Evolutionary conservation across 106 monocot genomes (phyloP).

Genomic region (Phalaenopsis aphrodite): DNA sequence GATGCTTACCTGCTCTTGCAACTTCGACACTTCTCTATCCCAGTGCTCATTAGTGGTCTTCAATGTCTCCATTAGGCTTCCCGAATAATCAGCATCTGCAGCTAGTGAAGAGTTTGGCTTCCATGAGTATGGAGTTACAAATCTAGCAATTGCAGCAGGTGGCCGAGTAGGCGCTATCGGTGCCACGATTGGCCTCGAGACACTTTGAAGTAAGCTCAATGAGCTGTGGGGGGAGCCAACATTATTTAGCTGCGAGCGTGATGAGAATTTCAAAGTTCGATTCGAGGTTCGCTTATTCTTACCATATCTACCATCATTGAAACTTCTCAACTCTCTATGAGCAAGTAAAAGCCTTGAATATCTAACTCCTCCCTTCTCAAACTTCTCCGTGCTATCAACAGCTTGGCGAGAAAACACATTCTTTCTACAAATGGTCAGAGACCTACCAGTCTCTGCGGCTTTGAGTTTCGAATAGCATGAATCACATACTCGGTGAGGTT

Average conservation of each 20-base stretch:
- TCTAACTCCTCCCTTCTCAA: constrained; percentile 27
- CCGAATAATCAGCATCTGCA: constrained; percentile 28
- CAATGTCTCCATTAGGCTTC: constrained; percentile 32
- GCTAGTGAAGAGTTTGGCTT: constrained; percentile 25
- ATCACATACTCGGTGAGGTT: constrained; percentile 68
- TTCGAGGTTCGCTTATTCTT: constrained; percentile 21
- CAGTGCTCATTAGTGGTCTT: constrained; percentile 45
- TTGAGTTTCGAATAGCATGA: constrained; percentile 43
- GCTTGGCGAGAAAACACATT: constrained; percentile 36
- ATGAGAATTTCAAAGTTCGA: constrained; percentile 23
- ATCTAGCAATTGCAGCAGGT: constrained; percentile 17
- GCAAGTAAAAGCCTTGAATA: constrained; percentile 42
- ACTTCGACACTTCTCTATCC: constrained; percentile 42
- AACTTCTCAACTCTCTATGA: constrained; percentile 15
- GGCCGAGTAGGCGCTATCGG: constrained; percentile 18
- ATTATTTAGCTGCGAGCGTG: constrained; percentile 45
- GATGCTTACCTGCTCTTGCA: constrained; percentile 41
- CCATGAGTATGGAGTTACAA: constrained; percentile 33
- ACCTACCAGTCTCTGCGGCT: constrained; percentile 24
- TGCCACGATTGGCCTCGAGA: constrained; percentile 43
- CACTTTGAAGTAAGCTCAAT: constrained; percentile 33
- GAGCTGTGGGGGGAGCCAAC: constrained; percentile 38
- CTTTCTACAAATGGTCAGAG: constrained; percentile 19
- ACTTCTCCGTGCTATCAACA: constrained; percentile 41
- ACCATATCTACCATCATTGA: constrained; percentile 15